phyloP scores from a whole-genome alignment of 2,329 filamentous ascomycete genomes.

The Sclerotinia minor region DNA sequence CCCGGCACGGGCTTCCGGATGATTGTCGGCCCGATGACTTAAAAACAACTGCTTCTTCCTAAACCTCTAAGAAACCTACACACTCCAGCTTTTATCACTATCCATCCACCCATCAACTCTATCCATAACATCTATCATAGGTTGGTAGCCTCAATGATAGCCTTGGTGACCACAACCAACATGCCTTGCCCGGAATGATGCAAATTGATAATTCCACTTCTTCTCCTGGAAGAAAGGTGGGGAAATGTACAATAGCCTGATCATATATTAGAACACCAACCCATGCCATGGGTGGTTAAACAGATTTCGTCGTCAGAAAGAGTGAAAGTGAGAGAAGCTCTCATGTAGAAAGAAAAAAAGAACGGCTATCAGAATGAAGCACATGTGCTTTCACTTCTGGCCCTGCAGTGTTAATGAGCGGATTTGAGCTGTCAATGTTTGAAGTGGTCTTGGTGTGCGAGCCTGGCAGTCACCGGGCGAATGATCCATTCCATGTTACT shows the following conservation, averaged over 20 bases:
- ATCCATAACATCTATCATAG: neutral
- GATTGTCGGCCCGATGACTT: slow-evolving; percentile 9
- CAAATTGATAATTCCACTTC: neutral
- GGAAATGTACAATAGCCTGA: no score
- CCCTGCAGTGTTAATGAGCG: neutral
- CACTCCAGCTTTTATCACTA: neutral
- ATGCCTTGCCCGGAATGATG: no score
- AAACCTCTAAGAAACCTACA: neutral
- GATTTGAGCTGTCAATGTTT: neutral
- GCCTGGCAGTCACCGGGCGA: neutral
- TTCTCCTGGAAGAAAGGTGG: neutral
- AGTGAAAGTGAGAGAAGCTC: neutral
- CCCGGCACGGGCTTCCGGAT: neutral
- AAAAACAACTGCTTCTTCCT: neutral
- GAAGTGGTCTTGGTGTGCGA: neutral
- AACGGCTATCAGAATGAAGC: neutral
- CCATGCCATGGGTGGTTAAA: neutral
- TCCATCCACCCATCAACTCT: neutral
- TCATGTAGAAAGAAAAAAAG: neutral
- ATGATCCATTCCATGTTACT: slow-evolving; percentile 8
- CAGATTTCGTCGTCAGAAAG: neutral
- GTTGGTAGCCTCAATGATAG: neutral
- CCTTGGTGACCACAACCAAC: neutral
- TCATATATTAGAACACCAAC: neutral
- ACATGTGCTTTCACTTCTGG: neutral